Percentiles rank a stretch among this genome's conserved stretches.
phyloP scores from a whole-genome alignment of 2,329 filamentous ascomycete species.

The Sclerotinia spermophila region DNA sequence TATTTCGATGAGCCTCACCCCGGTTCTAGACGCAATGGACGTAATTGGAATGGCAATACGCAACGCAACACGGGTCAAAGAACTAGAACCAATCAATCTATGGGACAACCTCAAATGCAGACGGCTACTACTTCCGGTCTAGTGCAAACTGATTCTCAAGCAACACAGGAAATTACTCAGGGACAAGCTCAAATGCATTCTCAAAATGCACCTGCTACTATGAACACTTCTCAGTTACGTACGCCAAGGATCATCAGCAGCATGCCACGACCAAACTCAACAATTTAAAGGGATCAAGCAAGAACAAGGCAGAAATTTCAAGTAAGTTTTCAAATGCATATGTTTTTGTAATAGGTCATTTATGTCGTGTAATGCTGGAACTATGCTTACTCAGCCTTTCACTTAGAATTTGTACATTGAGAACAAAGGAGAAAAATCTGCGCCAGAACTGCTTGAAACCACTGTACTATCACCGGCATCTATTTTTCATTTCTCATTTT shows the following conservation, averaged over 20 bases:
- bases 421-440: constrained; percentile 23
- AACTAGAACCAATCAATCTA: background rate
- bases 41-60: background rate
- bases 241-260: constrained; percentile 10
- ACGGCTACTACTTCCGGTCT: background rate
- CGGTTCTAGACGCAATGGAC: background rate
- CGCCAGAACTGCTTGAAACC: constrained; percentile 12
- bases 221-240: background rate
- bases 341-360: background rate
- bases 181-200: background rate
- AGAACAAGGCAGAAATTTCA: background rate
- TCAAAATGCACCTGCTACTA: background rate
- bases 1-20: background rate
- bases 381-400: constrained; percentile 14
- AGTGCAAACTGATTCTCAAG: background rate
- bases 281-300: constrained; percentile 8
- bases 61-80: background rate
- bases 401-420: constrained; percentile 29
- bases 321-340: background rate
- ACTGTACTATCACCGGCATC: constrained; percentile 20
- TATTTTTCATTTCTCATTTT: constrained; percentile 25
- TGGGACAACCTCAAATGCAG: background rate
- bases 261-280: constrained; percentile 13
- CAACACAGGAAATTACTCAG: background rate
- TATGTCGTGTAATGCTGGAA: constrained; percentile 8